phyloP scores from a whole-genome alignment of 1,139 yeast species.

The Pichia cactophila region DNA sequence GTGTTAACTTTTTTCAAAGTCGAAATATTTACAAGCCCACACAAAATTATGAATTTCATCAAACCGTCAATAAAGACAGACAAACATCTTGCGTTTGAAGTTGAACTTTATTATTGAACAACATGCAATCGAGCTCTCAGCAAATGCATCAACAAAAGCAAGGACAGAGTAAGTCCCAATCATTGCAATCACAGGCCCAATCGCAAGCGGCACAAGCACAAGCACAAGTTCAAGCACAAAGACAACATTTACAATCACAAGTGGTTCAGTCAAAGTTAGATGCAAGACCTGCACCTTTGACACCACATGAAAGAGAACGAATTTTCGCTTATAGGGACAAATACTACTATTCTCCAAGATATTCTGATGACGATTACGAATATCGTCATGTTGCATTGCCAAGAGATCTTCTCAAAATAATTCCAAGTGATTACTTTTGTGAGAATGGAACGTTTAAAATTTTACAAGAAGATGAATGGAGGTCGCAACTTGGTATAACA shows the following conservation, averaged over 20 bases:
- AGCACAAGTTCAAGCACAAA: slow-evolving; percentile 5
- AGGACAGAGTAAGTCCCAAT: neutral
- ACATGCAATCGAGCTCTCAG: neutral
- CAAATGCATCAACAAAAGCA: neutral
- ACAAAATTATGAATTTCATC: neutral
- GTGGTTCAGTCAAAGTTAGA: slow-evolving; percentile 7
- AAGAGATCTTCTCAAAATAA: slow-evolving; percentile 87
- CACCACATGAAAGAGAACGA: slow-evolving; percentile 78
- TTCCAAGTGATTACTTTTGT: slow-evolving; percentile 87
- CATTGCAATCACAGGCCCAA: slow-evolving; percentile 2
- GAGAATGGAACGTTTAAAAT: slow-evolving; percentile 93
- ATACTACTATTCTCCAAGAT: slow-evolving; percentile 86
- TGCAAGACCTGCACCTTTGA: slow-evolving; percentile 65
- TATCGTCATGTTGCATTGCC: slow-evolving; percentile 96
- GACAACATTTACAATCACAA: slow-evolving; percentile 3
- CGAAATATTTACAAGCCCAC: too few relatives aligned
- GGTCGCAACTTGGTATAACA: slow-evolving; percentile 88
- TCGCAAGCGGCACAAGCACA: slow-evolving; percentile 4
- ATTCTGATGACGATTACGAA: slow-evolving; percentile 85
- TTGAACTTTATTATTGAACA: too few relatives aligned
- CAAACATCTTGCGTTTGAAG: neutral
- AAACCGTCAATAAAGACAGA: neutral
- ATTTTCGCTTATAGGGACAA: slow-evolving; percentile 87
- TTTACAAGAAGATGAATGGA: slow-evolving; percentile 93
- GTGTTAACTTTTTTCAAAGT: too few relatives aligned